phyloP scores from a whole-genome alignment of 108 stramenopile species.

The Cyclotella atomus region DNA sequence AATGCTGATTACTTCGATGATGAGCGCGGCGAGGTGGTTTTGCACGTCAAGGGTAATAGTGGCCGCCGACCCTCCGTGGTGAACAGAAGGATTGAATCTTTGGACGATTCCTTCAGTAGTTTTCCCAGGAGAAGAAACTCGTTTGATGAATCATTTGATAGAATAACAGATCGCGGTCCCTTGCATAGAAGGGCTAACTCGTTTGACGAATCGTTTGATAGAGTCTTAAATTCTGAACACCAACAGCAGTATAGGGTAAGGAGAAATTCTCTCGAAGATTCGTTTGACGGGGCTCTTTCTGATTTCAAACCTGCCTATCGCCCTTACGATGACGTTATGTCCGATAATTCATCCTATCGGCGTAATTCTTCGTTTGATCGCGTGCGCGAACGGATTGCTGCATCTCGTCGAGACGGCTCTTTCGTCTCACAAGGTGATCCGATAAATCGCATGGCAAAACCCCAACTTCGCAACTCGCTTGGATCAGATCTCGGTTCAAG shows the following conservation, averaged over 20 bases:
- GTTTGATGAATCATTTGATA: slow-evolving; percentile 1
- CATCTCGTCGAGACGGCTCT: not conserved
- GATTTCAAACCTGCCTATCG: too few species aligned
- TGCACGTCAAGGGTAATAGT: not conserved
- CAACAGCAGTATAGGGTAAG: not conserved
- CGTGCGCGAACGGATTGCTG: not conserved
- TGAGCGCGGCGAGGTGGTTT: not conserved
- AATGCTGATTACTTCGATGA: slow-evolving; percentile 10
- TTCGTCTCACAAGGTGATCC: too few species aligned
- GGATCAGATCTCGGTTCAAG: not conserved
- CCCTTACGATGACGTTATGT: too few species aligned
- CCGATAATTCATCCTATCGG: not conserved
- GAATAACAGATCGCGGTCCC: not conserved
- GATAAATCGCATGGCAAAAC: too few species aligned
- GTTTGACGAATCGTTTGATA: not conserved
- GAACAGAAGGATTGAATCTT: not conserved
- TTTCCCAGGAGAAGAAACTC: not conserved
- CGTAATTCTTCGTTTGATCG: slow-evolving; percentile 1
- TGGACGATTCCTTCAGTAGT: not conserved
- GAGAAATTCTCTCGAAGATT: slow-evolving; percentile 8
- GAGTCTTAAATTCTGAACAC: not conserved
- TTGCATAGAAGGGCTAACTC: not conserved
- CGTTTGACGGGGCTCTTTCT: not conserved
- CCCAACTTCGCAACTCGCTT: too few species aligned
- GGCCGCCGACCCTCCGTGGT: not conserved